Evolutionary conservation across 805 yeast genomes (phyloP), one percentile per base, ranked within the genome.

Genomic region (Pichia eremophila): DNA sequence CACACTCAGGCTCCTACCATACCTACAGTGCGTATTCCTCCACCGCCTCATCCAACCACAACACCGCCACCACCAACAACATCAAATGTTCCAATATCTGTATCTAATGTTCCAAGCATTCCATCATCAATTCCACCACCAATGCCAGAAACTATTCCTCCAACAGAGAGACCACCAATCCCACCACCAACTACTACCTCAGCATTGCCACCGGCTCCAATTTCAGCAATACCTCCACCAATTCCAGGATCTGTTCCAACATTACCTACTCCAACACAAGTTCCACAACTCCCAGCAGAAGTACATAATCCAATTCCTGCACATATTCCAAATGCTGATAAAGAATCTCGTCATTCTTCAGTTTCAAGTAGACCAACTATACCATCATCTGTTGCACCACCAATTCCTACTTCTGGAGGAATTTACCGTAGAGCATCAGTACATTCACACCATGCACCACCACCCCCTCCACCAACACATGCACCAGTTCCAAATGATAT

Each of bases 241-340:
- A 50, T 54, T 28, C 62, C 68, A 15, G 51, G 51, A 9, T 50
- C 58, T 19, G 44, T 34, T 19, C 60, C 62, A 40, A 52, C 61
- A 28, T 38, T 51, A 17, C 56, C 60, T 25, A 40, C 27, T 17
- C 56, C 3, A 47, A 54, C 35, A 49, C 57, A n/a, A 22, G 15
- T 15, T 8, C 22, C 39, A 18, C 39, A 36, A 17, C 2, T 15
- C 2, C 36, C n/a, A 34, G 39, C 22, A 18, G 15, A n/a, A 17
- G 22, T 8, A 4, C 8, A 19, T 9, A 11, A 4, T 10, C 39
- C 39, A 36, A 18, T 14, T 10, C 39, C 39, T n/a, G 22, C 39
- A 17, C 39, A n/a, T 17, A 14, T 36, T 17, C 22, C 39, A 17
- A 8, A 2, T 36, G 11, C 11, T 6, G 19, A 36, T n/a, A 3